Base-by-base conservation (phyloP, 306 rosid species). In the Citrullus colocynthis region DNA sequence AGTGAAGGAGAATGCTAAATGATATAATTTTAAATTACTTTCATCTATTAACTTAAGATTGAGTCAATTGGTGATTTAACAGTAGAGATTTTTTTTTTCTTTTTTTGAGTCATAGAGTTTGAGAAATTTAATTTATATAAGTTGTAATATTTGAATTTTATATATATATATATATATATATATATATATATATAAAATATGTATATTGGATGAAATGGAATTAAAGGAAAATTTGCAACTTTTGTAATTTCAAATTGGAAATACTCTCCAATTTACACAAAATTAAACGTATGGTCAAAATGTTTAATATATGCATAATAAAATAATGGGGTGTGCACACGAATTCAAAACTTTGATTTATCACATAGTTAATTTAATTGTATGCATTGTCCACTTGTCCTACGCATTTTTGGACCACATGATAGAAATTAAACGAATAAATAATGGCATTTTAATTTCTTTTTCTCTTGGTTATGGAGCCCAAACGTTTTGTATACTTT, bases 381-480 rank as follows among this genome's bases (percentile, higher is more conserved):
- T 15, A 58, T 9, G 34, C 4, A 63, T 28, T 15, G 69, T 24
- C 28, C 28, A 24, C 28, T 24, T 24, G 28, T 36, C 16, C 3
- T 9, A 36, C 4, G 4, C 20, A 63, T 34, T 63, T 28, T 65
- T 65, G 72, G 72, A 65, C 72, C 28, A 65, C 72, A 37, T 37
- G 49, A 24, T 37, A 37, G 72, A 65, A 36, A 65, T 45, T 70
- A 70, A 70, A 44, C 39, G 37, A 30, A 70, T 70, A 21, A 70
- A 10, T 70, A 70, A 45, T 70, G 57, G 10, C 44, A 9, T 48
- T 51, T 32, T 32, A 32, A 32, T 32, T 28, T 66, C 17, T 4
- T 71, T 71, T 49, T 30, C 76, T 13, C 36, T 69, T 69, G 75
- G 55, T 41, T 69, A 57, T 69, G 75, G 75, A 69, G 75, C 39